Evolutionary conservation across 2,329 filamentous ascomycete species (phyloP).

Genomic region (Penicillium palitans): DNA sequence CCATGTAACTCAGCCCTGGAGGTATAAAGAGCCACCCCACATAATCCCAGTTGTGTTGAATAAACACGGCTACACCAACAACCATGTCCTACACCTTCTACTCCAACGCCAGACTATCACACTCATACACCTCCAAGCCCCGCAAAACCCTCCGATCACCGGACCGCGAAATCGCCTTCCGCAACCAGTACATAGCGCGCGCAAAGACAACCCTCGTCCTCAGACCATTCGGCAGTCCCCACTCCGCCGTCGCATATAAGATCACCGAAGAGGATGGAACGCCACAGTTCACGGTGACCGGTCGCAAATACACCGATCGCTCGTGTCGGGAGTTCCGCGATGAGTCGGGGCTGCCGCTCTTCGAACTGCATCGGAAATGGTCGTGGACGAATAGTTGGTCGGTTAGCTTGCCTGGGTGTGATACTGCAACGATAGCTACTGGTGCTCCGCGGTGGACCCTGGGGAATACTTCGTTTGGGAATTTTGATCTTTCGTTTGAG

Average conservation of each 20-base stretch:
- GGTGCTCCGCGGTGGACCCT: conserved; percentile 11
- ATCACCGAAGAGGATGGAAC: conserved; percentile 22
- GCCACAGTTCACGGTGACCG: conserved; percentile 24
- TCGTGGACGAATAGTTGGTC: conserved; percentile 15
- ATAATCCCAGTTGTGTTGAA: background rate
- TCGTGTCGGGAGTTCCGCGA: conserved; percentile 30
- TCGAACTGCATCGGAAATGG: conserved; percentile 25
- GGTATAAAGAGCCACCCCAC: conserved; percentile 2
- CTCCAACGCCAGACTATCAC: conserved; percentile 21
- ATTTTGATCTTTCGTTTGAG: conserved; percentile 13
- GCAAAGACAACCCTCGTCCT: conserved; percentile 21
- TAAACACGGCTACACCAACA: background rate
- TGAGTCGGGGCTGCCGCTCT: conserved; percentile 27
- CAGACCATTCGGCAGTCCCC: conserved; percentile 16
- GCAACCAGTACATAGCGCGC: conserved; percentile 20
- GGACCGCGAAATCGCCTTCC: conserved; percentile 23
- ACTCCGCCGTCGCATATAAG: conserved; percentile 21
- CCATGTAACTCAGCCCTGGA: background rate
- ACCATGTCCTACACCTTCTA: conserved; percentile 21
- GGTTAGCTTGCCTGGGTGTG: conserved; percentile 16
- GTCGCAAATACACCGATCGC: conserved; percentile 27
- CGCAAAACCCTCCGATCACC: conserved; percentile 23
- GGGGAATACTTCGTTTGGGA: conserved; percentile 8
- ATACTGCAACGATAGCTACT: conserved; percentile 11
- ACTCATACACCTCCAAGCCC: conserved; percentile 9